A percentile compares a stretch with the other conserved stretches of the same genome.
Evolutionary conservation across 768 basidiomycete species (phyloP).

Genomic region (Suillus lakei): DNA sequence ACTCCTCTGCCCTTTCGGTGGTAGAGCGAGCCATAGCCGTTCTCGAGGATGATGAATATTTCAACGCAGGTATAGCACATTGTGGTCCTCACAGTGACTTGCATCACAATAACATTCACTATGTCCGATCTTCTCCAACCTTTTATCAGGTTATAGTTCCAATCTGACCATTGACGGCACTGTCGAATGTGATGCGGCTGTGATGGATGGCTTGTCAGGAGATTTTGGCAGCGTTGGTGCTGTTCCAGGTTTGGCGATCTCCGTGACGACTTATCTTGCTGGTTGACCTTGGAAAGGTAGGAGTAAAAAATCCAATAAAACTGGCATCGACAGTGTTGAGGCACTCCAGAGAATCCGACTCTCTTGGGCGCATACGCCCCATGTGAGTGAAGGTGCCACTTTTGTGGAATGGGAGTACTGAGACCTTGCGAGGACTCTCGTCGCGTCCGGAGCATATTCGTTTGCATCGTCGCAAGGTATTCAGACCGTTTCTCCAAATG

Average conservation of each 20-base stretch:
- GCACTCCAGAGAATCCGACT: slow-evolving; percentile 49
- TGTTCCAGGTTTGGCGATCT: slow-evolving; percentile 54
- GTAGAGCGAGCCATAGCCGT: slow-evolving; percentile 58
- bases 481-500: slow-evolving; percentile 44
- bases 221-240: slow-evolving; percentile 80
- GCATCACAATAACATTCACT: neutral
- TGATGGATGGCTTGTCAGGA: slow-evolving; percentile 57
- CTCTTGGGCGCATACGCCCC: slow-evolving; percentile 71
- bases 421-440: slow-evolving; percentile 53
- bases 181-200: slow-evolving; percentile 83
- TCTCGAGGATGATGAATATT: slow-evolving; percentile 67
- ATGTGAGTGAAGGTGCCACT: slow-evolving; percentile 46
- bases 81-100: slow-evolving; percentile 2
- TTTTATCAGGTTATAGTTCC: slow-evolving; percentile 67
- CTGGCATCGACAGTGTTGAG: slow-evolving; percentile 63
- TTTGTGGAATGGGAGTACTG: slow-evolving; percentile 4
- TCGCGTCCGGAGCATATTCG: slow-evolving; percentile 58
- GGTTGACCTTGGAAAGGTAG: slow-evolving; percentile 36
- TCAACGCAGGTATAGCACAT: slow-evolving; percentile 67
- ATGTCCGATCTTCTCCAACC: neutral
- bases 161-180: slow-evolving; percentile 75
- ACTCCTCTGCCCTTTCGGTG: slow-evolving; percentile 43
- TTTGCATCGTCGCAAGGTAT: slow-evolving; percentile 50
- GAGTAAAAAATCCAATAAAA: slow-evolving; percentile 71
- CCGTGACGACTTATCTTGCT: neutral